phyloP scores from a whole-genome alignment of 768 basidiomycete genomes.

The Boletus sp. region DNA sequence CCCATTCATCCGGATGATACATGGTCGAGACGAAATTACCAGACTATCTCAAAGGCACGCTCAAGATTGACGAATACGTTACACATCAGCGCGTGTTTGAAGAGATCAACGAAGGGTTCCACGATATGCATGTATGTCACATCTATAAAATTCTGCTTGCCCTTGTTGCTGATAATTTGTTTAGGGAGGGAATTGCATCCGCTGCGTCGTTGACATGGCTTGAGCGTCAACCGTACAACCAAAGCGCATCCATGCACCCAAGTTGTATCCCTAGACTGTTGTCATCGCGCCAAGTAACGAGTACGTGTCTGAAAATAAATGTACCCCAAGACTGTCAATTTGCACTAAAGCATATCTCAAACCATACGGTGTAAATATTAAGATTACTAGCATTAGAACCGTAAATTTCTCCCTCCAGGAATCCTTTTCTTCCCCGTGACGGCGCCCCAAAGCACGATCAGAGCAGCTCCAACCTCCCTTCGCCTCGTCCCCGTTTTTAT shows the following conservation, averaged over 20 bases:
- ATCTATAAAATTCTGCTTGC: neutral
- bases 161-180: slow-evolving; percentile 1
- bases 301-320: neutral
- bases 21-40: slow-evolving; percentile 5
- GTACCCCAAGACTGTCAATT: neutral
- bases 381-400: slow-evolving; percentile 4
- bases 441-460: slow-evolving; percentile 67
- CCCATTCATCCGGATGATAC: neutral
- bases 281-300: neutral
- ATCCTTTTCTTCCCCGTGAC: slow-evolving; percentile 59
- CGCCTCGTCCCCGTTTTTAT: slow-evolving; percentile 64
- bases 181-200: slow-evolving; percentile 80
- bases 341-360: neutral
- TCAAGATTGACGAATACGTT: slow-evolving; percentile 95
- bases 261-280: slow-evolving; percentile 2
- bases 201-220: slow-evolving; percentile 91
- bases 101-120: slow-evolving; percentile 85
- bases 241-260: neutral
- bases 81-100: slow-evolving; percentile 76
- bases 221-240: slow-evolving; percentile 23
- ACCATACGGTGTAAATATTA: slow-evolving; percentile 12
- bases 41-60: slow-evolving; percentile 79
- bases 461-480: slow-evolving; percentile 61
- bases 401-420: slow-evolving; percentile 36
- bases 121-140: slow-evolving; percentile 90